Base-by-base conservation (phyloP, 1,284 basidiomycete species). In the Mycena sp. region DNA sequence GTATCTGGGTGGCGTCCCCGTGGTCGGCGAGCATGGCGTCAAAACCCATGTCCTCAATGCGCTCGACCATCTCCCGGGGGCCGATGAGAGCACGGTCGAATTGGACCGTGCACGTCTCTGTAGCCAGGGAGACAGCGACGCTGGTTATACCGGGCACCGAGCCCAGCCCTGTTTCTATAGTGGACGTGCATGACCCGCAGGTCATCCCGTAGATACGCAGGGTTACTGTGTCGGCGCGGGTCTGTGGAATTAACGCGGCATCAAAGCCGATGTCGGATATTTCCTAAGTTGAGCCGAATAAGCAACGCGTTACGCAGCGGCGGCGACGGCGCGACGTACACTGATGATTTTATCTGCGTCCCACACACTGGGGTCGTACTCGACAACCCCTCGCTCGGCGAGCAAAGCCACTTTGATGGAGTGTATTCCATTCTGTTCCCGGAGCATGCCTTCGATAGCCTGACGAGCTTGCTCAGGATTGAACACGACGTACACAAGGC, bases 401-500 rank as follows among this genome's bases (percentile, higher is more conserved):
- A 99, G 85, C 19, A 99, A 83, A 16, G 97, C 96, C 23, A 99
- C 96, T 73, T 95, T 94, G 63, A 98, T 82, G 7, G 90, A 93
- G 62, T 89, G 77, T 59, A 99, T 96, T 23, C 98, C 98, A 21
- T 87, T 79, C 76, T 97, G 93, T 12, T 83, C 81, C 64, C 90
- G 83, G n/a, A 99, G 85, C 82, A 94, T 93, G 23, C 89, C 86
- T 76, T 99, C 98, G 69, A 99, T 99, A n/a, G 94, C 89, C 92
- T 94, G 58, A 1, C 17, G 60, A 29, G 11, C 46, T 16, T 12
- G 19, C 49, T 58, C 25, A 63, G 6, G 16, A 40, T 29, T 25
- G 28, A 28, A 35, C 44, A 35, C 16, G 29, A n/a, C 14, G 12
- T 28, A 11, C 28, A 25, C 32, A 40, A 54, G 10, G 38, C 23